phyloP scores from a whole-genome alignment of 179 eudicot species.

The Actinidia polygama region DNA sequence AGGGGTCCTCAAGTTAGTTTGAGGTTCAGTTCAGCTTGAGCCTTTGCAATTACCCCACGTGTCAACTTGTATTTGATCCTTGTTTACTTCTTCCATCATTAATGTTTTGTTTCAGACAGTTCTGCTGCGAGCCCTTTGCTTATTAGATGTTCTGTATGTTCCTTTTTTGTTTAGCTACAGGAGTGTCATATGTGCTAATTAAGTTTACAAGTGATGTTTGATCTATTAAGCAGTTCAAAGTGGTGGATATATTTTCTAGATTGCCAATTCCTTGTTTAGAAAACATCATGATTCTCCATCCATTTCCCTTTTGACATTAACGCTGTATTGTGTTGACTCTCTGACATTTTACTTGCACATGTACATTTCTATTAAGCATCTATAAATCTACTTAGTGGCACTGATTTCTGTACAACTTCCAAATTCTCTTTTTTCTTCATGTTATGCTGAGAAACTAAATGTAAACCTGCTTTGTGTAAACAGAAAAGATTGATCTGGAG shows the following conservation, averaged over 20 bases:
- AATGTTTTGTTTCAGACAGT: background rate
- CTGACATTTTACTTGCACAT: background rate
- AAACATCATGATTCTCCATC: background rate
- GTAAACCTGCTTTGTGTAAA: constrained; percentile 42
- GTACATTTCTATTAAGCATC: background rate
- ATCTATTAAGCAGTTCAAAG: background rate
- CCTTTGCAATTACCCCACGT: background rate
- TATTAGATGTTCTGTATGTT: too few relatives aligned
- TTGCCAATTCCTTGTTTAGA: background rate
- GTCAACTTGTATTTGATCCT: background rate
- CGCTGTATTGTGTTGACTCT: background rate
- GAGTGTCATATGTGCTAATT: background rate
- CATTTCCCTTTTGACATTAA: background rate
- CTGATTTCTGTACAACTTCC: too few relatives aligned
- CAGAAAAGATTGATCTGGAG: constrained; percentile 98
- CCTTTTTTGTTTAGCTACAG: background rate
- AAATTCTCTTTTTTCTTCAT: too few relatives aligned
- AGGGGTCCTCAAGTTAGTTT: background rate
- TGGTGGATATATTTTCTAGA: background rate
- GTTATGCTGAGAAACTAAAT: background rate
- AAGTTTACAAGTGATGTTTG: background rate
- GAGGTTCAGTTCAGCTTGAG: background rate
- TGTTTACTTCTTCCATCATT: background rate
- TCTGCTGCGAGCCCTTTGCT: too few relatives aligned
- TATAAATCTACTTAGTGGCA: background rate